Conservation (phyloP, 345 rosid genomes). For the Passiflora organensis region DNA sequence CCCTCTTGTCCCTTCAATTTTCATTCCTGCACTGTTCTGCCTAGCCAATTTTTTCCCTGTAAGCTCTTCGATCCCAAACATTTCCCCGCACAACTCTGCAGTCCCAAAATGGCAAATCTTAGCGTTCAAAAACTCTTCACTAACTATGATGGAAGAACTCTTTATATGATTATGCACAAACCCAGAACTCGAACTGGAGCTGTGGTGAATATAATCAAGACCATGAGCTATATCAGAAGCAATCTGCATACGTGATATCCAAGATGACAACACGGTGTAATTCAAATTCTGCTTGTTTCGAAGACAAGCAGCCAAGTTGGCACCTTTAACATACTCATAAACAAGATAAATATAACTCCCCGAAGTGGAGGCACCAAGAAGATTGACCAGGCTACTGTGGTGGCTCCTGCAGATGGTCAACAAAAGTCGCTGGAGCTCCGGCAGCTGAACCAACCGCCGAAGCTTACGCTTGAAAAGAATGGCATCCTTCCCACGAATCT, state of each 20-base stretch:
- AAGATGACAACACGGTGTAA: constrained; percentile 19
- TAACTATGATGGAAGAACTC: constrained; percentile 16
- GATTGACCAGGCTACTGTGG: constrained; percentile 58
- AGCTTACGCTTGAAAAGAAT: constrained; percentile 23
- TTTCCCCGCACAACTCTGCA: constrained; percentile 27
- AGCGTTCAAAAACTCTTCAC: constrained; percentile 17
- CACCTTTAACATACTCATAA: constrained; percentile 20
- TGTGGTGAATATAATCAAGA: constrained; percentile 24
- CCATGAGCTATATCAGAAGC: constrained; percentile 25
- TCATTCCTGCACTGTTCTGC: constrained; percentile 11
- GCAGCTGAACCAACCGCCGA: constrained; percentile 35
- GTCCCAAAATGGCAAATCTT: constrained; percentile 32
- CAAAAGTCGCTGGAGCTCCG: constrained; percentile 46
- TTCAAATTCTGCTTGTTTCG: constrained; percentile 19
- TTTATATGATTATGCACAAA: constrained; percentile 26
- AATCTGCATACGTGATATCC: constrained; percentile 24
- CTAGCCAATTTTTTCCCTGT: not conserved
- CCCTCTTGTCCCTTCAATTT: constrained; percentile 46
- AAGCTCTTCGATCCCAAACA: not conserved
- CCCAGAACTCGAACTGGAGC: constrained; percentile 9
- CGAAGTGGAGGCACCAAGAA: constrained; percentile 68
- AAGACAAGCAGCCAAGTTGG: constrained; percentile 22
- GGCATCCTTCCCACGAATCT: constrained; percentile 23
- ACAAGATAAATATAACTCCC: constrained; percentile 20
- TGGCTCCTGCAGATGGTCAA: constrained; percentile 65